Evolutionary conservation across 805 yeast species (phyloP), one percentile per base, ranked within the genome.

Genomic region (Kuraishia borneana): DNA sequence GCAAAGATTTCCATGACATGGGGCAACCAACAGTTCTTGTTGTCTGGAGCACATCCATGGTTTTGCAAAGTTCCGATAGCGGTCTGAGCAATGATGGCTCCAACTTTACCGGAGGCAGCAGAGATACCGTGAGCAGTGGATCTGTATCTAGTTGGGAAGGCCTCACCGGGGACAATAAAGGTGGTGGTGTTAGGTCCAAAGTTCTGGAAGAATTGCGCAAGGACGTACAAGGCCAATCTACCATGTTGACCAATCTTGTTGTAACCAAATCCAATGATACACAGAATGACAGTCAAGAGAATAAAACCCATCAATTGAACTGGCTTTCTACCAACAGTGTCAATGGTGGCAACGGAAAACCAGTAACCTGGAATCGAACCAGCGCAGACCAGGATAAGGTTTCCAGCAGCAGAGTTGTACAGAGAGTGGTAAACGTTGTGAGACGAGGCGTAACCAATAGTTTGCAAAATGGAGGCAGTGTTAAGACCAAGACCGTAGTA

Each of bases 301-400:
- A 69, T 39, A 66, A 85, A 85, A 48, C 95, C 94, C 51, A 62
- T 64, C 17, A 83, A 39, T 65, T 87, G 95, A 42, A 85, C 63
- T 42, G 87, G 76, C 60, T 80, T 83, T 70, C 96, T 77, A 49
- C 96, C 96, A 46, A 85, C 47, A 26, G 62, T 67, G 60, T 85
- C 96, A 40, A 85, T 55, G 31, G 89, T 77, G 34, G 85, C 85
- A 47, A 79, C 84, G 21, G 89, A 56, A 40, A 69, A 63, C 95
- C 95, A 85, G 63, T 85, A 85, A 53, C 96, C 96, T 48, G 95
- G 95, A 60, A 85, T 73, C 31, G 92, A 72, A 68, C 96, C 96
- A 37, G 96, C 96, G 71, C 94, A 83, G 42, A 85, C 75, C 56
- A 85, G 70, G 62, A 85, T 85, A 68, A 85, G 70, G 63, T 85